Evolutionary conservation across 495 filamentous ascomycete species (phyloP), one percentile per base, ranked within the genome.

Genomic region (Hypomontagnella submonticulosa): DNA sequence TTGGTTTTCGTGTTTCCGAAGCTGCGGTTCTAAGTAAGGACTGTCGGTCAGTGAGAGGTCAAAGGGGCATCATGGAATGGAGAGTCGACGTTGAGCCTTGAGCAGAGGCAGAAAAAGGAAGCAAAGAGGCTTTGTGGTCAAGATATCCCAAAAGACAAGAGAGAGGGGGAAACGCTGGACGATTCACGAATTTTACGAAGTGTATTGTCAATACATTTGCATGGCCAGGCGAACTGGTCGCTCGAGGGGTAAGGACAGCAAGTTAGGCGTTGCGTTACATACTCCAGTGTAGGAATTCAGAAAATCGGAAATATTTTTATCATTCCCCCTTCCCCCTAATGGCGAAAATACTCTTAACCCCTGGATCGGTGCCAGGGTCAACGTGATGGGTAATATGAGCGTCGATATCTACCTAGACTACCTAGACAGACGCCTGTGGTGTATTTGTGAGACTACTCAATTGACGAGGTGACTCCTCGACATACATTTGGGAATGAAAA

Each of bases 1-100:
- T 74, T 97, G 60, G 92, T 96, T 1, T 91, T 88, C 78, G 82
- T 94, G 57, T 76, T 89, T 68, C 93, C 93, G 9, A 97, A 96
- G 83, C 75, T 97, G 70, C 80, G 93, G 75, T 95, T 97, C 73
- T 96, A 46, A 13, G 37, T 0, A 8, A 4, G 6, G n/a, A n/a
- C n/a, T n/a, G n/a, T n/a, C n/a, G n/a, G n/a, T n/a, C n/a, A 27
- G 48, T 8, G 16, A 47, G 30, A 15, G 12, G 47, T 5, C 5
- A 27, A 32, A 13, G 9, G 13, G 8, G 20, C 10, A 37, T 41
- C 7, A 41, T 1, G 10, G n/a, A 4, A 9, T 12, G 33, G 20
- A 23, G n/a, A n/a, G n/a, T n/a, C n/a, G n/a, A n/a, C n/a, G 23
- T 27, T 27, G 23, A 27, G 23, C 23, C 23, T 48, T 30, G 10